Percentiles rank a stretch among this genome's conserved stretches.
phyloP scores from a whole-genome alignment of 2,329 filamentous ascomycete genomes.

The Calonectria honghensis region DNA sequence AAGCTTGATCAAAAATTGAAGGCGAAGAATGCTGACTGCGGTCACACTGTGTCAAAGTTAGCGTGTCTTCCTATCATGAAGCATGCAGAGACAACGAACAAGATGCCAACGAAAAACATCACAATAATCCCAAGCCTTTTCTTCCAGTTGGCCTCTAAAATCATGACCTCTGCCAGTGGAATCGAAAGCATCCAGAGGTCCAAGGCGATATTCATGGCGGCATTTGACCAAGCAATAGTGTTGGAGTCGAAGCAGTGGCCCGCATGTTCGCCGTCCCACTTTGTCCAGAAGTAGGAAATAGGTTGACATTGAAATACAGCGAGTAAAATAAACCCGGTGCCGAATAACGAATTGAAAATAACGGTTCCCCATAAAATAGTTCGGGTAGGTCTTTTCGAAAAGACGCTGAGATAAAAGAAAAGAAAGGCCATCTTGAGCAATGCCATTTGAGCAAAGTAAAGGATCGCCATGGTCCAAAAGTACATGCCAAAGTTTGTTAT shows the following conservation, averaged over 20 bases:
- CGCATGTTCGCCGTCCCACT: constrained; percentile 28
- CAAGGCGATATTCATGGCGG: constrained; percentile 32
- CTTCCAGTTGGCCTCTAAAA: background rate
- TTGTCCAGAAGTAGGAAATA: constrained; percentile 38
- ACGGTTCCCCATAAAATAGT: constrained; percentile 39
- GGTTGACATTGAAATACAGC: constrained; percentile 34
- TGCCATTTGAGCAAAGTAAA: constrained; percentile 38
- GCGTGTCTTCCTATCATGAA: background rate
- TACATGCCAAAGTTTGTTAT: constrained; percentile 22
- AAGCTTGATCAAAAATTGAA: constrained; percentile 12
- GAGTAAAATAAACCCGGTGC: constrained; percentile 25
- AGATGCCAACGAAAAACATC: constrained; percentile 16
- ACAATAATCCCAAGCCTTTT: constrained; percentile 3
- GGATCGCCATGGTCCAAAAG: constrained; percentile 31
- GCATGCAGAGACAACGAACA: background rate
- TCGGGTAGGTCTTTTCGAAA: background rate
- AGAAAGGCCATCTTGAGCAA: constrained; percentile 38
- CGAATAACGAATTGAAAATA: background rate
- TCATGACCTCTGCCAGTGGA: background rate
- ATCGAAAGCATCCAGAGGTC: constrained; percentile 15
- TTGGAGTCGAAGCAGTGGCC: constrained; percentile 34
- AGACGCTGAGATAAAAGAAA: constrained; percentile 42
- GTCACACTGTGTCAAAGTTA: background rate
- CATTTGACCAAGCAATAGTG: constrained; percentile 37
- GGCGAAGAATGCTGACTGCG: background rate